Percentiles rank a stretch among this genome's conserved stretches.
These are phyloP conservation scores for Tricladium varicosporioides DNA, from an alignment of 2,329 filamentous ascomycete species.

Conservation along the genomic window DNA sequence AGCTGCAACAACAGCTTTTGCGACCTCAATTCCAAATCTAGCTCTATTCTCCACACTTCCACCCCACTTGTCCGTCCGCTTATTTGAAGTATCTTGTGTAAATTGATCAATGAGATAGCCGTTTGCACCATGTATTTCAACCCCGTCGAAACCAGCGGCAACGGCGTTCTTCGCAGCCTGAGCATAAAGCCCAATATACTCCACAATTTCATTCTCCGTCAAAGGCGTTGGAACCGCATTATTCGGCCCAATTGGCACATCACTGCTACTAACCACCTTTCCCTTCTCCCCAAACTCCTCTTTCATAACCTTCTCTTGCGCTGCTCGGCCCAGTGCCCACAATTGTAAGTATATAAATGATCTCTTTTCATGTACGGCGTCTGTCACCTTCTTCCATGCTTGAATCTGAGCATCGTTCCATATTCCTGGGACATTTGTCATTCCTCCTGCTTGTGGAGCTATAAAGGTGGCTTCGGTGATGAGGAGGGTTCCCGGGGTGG, in stretches of 20 bases:
- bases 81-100: conserved; percentile 43
- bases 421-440: conserved; percentile 51
- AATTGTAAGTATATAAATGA: conserved; percentile 61
- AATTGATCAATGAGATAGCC: conserved; percentile 28
- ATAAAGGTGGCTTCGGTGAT: conserved; percentile 57
- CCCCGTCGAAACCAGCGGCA: conserved; percentile 25
- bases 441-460: conserved; percentile 43
- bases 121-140: conserved; percentile 25
- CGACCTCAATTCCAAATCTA: conserved; percentile 51
- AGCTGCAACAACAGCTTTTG: conserved; percentile 47
- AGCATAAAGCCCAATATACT: conserved; percentile 5
- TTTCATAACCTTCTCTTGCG: neutral
- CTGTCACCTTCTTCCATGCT: conserved; percentile 57
- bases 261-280: neutral
- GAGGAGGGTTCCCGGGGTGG: conserved; percentile 50
- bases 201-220: conserved; percentile 1
- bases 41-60: conserved; percentile 50
- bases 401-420: conserved; percentile 50
- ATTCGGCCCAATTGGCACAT: neutral
- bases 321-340: conserved; percentile 55
- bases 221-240: neutral
- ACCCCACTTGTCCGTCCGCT: conserved; percentile 52
- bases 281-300: neutral
- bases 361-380: conserved; percentile 61
- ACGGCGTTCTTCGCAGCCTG: conserved; percentile 19